phyloP scores from a whole-genome alignment of 129 eudicot genomes.

The Flaveria bidentis region DNA sequence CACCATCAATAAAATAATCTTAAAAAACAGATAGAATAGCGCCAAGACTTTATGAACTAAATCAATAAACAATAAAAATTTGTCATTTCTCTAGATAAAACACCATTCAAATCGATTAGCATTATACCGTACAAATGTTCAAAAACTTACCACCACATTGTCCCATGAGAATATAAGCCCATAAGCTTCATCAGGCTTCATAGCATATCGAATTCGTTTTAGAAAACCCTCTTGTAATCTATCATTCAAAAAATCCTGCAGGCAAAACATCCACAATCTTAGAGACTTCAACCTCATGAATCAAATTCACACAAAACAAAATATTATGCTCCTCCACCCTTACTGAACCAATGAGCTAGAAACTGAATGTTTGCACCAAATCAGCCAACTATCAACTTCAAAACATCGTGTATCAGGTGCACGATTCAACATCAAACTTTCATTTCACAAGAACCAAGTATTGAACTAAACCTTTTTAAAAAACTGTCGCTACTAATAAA shows the following conservation, averaged over 20 bases:
- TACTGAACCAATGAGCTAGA: neutral
- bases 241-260: slow-evolving; percentile 89
- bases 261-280: slow-evolving; percentile 11
- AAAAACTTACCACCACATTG: slow-evolving; percentile 73
- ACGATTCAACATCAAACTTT: neutral
- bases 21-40: neutral
- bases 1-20: slow-evolving; percentile 18
- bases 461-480: neutral
- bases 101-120: neutral
- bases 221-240: slow-evolving; percentile 83
- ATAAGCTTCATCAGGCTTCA: slow-evolving; percentile 99
- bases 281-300: neutral
- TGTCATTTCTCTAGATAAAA: neutral
- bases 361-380: neutral
- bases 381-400: neutral
- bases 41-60: neutral
- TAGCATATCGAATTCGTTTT: slow-evolving; percentile 85
- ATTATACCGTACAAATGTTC: neutral
- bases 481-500: neutral
- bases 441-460: neutral
- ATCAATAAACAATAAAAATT: neutral
- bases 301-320: neutral
- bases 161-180: slow-evolving; percentile 98
- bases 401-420: neutral
- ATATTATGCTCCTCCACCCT: no score